These are phyloP conservation scores for Fraxinus sp. DNA, from an alignment of 305 asterid species.

Conservation along the genomic window DNA sequence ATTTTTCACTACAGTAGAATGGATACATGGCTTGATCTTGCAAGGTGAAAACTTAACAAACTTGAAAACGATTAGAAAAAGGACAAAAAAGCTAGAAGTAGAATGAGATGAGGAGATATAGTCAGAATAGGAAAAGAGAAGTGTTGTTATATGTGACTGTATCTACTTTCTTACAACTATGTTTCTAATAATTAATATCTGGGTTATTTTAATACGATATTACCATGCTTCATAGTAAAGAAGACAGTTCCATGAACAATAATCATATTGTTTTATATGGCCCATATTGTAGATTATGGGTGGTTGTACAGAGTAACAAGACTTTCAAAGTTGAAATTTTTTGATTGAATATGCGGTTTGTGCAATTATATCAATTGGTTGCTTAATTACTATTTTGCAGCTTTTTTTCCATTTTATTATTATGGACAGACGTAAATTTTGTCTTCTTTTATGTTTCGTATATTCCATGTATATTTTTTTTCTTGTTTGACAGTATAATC, in stretches of 20 bases:
- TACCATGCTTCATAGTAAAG: neutral
- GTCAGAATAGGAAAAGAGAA: neutral
- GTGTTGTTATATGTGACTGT: neutral
- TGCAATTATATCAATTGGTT: neutral
- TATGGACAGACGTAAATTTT: neutral
- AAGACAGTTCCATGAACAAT: neutral
- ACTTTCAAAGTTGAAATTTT: neutral
- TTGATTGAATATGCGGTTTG: neutral
- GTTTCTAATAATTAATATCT: neutral
- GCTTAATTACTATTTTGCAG: neutral
- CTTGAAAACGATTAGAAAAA: neutral
- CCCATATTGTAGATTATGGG: neutral
- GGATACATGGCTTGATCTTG: neutral
- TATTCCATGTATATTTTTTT: neutral
- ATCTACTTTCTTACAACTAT: neutral
- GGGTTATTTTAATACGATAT: neutral
- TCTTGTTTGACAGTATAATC: slow-evolving; percentile 64
- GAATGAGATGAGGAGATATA: neutral
- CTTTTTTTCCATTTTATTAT: neutral
- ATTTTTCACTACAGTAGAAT: neutral
- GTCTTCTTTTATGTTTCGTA: neutral
- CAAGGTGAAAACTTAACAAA: neutral
- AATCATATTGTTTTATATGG: neutral
- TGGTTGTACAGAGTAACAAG: neutral
- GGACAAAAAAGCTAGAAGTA: neutral